Base-by-base conservation (phyloP, 768 basidiomycete genomes). In the Panaeolus cyanescens region DNA sequence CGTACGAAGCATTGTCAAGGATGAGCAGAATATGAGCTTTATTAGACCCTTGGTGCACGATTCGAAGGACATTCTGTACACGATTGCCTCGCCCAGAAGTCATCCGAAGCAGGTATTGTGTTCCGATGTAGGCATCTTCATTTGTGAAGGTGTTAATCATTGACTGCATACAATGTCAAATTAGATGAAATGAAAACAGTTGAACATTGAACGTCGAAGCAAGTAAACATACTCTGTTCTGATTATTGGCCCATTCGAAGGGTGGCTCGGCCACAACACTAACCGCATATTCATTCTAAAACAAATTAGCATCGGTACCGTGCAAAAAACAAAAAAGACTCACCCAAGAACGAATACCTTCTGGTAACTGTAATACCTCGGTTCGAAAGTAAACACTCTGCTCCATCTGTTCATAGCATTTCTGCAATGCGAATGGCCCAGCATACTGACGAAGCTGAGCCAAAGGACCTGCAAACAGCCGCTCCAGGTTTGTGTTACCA, bases 361-460 rank as follows among this genome's bases (percentile, higher is more conserved):
- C 61, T 4, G 75, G 76, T 4, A 58, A n/a, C n/a, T n/a, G n/a
- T n/a, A n/a, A n/a, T n/a, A n/a, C n/a, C n/a, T n/a, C n/a, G n/a
- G n/a, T n/a, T n/a, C n/a, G n/a, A n/a, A n/a, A n/a, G n/a, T n/a
- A n/a, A n/a, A n/a, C n/a, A n/a, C n/a, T n/a, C n/a, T 62, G 30
- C 67, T 68, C 0, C 75, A 79, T 77, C 55, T 79, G 67, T 31
- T 66, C 54, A 40, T 60, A 75, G 36, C 59, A 65, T 8, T 15
- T 66, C 32, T 76, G 67, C 0, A 77, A 57, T 1, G 73, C 74
- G 56, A 65, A 76, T 0, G 74, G 73, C 1, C 74, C 74, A 19
- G 55, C 67, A 64, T 72, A 55, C n/a, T n/a, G n/a, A n/a, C n/a
- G n/a, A n/a, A n/a, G n/a, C n/a, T n/a, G n/a, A n/a, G n/a, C n/a